Base-by-base conservation (phyloP, 23 red algal genomes). In the Gracilaria caudata region DNA sequence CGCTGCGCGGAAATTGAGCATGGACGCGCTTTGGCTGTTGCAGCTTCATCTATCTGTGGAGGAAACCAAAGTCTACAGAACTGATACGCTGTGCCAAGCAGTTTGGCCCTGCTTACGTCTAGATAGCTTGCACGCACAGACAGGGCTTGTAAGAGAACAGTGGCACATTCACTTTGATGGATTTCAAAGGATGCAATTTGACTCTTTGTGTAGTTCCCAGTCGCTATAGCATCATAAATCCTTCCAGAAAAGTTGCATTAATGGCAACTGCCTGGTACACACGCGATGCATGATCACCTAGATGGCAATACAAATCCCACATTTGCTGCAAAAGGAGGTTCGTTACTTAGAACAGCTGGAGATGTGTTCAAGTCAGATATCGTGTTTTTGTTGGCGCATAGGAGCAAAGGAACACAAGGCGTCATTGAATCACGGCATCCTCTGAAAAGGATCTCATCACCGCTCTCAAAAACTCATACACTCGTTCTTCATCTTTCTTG, bases 101-200 rank as follows among this genome's bases (percentile, higher is more conserved):
- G 54, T 57, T 57, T 57, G 54, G 7, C 8, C 17, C 17, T 57
- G 14, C n/a, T 20, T 57, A 3, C 41, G 10, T 45, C 6, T 45
- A 45, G 41, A 45, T 45, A 10, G 41, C 41, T 45, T 10, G 41
- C 41, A 13, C 8, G n/a, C 17, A 57, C 3, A 4, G 17, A 63
- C 19, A 29, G 5, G 41, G 20, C 14, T 29, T 89, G 85, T 91
- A 9, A 26, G 78, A 77, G 66, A 61, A 82, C 47, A 82, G 38
- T 81, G 87, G 77, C 87, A 91, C 78, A 75, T 81, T 60, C 76
- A 60, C 77, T 91, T 91, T 59, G 87, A 91, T 68, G 34, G 19
- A 72, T 20, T 7, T 71, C 87, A 82, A 89, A 89, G 85, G 68
- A 45, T 78, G 85, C 85, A 89, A 89, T 89, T 89, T 89, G 85